A percentile compares a stretch with the other conserved stretches of the same genome.
These are phyloP conservation scores for Penicillium desertorum DNA, from an alignment of 495 filamentous ascomycete genomes.

Conservation along the genomic window DNA sequence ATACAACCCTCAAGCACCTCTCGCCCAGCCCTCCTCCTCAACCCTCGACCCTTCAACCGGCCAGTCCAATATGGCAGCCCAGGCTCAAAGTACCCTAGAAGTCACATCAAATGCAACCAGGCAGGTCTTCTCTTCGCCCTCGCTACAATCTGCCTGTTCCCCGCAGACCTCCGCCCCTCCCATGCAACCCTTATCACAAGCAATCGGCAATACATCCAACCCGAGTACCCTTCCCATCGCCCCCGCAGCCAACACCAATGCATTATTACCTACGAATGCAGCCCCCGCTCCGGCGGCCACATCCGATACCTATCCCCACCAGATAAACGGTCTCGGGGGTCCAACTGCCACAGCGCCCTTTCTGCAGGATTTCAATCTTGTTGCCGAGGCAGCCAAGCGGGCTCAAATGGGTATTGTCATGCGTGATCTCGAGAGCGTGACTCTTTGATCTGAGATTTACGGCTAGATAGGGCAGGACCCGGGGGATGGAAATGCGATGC, in stretches of 20 bases:
- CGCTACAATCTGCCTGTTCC: conserved; percentile 14
- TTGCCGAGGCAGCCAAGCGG: conserved; percentile 93
- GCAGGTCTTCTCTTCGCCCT: conserved; percentile 19
- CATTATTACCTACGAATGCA: conserved; percentile 16
- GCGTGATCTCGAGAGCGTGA: conserved; percentile 68
- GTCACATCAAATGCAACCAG: conserved; percentile 13
- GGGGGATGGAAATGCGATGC: conserved; percentile 2
- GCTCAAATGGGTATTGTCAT: conserved; percentile 85
- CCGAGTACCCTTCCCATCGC: conserved; percentile 10
- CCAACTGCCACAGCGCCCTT: conserved; percentile 58
- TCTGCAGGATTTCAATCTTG: conserved; percentile 75
- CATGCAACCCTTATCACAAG: conserved; percentile 21
- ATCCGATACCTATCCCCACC: conserved; percentile 30
- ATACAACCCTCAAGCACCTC: conserved; percentile 19
- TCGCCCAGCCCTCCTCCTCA: conserved; percentile 17
- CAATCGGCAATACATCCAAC: conserved; percentile 14
- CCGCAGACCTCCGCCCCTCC: conserved; percentile 19
- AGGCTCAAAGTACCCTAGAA: conserved; percentile 17
- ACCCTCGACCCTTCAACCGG: conserved; percentile 14
- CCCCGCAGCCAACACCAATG: conserved; percentile 14
- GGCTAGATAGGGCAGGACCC: conserved; percentile 16
- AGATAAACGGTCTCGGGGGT: conserved; percentile 42
- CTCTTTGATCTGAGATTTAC: conserved; percentile 30
- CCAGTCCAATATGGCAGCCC: conserved; percentile 11
- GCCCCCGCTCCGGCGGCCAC: conserved; percentile 20